These are phyloP conservation scores for Eucalyptus tenuipes DNA, from an alignment of 345 rosid genomes.

Conservation along the genomic window DNA sequence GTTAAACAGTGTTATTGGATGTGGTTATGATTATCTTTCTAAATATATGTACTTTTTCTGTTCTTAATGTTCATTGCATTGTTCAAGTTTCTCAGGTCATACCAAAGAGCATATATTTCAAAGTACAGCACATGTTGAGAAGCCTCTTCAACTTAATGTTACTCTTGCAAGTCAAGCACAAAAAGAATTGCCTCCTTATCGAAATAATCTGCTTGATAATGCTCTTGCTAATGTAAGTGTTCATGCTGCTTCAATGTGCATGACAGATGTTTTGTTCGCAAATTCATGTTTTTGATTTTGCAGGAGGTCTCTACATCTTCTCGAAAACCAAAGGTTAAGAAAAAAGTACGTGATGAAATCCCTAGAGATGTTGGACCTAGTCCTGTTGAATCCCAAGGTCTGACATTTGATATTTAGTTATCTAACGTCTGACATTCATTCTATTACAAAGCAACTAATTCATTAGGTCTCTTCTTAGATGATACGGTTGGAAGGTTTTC, in stretches of 20 bases:
- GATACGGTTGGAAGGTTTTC: conserved; percentile 48
- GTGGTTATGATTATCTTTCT: background rate
- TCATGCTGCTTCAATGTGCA: background rate
- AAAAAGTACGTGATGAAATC: conserved; percentile 36
- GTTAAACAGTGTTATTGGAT: background rate
- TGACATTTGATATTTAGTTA: background rate
- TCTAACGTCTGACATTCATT: background rate
- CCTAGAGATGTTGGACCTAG: conserved; percentile 31
- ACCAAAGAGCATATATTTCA: conserved; percentile 33
- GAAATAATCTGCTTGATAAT: conserved; percentile 21
- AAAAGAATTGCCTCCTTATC: conserved; percentile 24
- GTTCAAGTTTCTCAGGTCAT: conserved; percentile 67
- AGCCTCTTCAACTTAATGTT: conserved; percentile 26
- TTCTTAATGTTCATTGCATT: conserved; percentile 49
- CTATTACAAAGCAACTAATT: background rate
- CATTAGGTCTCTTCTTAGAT: conserved; percentile 34
- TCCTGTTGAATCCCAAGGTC: conserved; percentile 70
- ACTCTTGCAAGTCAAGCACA: conserved; percentile 15
- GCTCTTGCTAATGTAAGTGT: conserved; percentile 37
- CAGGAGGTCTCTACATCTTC: conserved; percentile 58
- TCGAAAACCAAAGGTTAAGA: conserved; percentile 63
- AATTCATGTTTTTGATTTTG: conserved; percentile 4
- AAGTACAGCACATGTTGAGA: conserved; percentile 30
- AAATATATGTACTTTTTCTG: conserved; percentile 5
- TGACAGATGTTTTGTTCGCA: background rate